Base-by-base conservation (phyloP, 371 early-diverging fungal species). In the Mortierella sp. region DNA sequence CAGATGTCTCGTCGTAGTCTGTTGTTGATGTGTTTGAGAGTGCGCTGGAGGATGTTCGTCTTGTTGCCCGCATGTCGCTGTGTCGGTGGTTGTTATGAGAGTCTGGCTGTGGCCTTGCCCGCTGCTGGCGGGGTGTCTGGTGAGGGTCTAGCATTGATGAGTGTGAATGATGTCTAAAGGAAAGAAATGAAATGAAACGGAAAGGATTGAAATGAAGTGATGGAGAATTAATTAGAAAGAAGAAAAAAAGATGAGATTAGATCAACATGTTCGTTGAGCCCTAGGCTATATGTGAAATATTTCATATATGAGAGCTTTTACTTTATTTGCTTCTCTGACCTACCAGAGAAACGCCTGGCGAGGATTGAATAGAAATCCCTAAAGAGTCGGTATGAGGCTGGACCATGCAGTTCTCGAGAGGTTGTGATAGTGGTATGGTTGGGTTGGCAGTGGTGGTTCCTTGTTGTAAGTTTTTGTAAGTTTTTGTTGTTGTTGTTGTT, bases 1-100 rank as follows among this genome's bases (percentile, higher is more conserved):
- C 82, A 26, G 86, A 85, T 60, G 82, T 74, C 34, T 85, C 86
- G 14, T 85, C 86, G 34, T 70, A 80, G 78, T 85, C 82, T 26
- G 82, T 82, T 19, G 79, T 74, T 19, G 84, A 84, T 52, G 72
- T 80, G 75, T 78, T 84, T 14, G 84, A 84, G 63, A 74, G 45
- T 44, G 81, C 85, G 48, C 85, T 81, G 38, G 80, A 78, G 44
- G 84, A 84, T 16, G 75, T 74, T 24, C 77, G 68, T 28, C 73
- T 60, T 16, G 55, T 34, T 38, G 79, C 68, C 1, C 72, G 76
- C 72, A 81, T 52, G 73, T 55, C 42, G 76, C 28, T 55, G 9
- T 72, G 28, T 19, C 48, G 50, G 19, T 74, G 55, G 70, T 9
- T 74, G 38, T 48, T 50, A 50, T 65, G 26, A 26, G 54, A 31